These are phyloP conservation scores for Beauveria caledonica DNA, from an alignment of 2,329 filamentous ascomycete species.

Conservation along the genomic window DNA sequence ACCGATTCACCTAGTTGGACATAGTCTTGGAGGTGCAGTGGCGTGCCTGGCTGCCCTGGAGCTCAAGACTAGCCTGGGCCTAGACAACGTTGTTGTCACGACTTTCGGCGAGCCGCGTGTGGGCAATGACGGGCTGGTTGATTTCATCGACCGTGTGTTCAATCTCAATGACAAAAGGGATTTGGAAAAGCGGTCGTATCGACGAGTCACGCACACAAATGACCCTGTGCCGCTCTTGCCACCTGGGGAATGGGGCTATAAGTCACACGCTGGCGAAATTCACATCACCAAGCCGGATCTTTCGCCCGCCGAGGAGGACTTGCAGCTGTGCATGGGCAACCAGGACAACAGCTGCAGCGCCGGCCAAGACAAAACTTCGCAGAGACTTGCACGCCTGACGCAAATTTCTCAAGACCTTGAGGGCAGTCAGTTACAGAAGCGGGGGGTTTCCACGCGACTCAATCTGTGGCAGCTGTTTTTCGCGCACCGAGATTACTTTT, in stretches of 20 bases:
- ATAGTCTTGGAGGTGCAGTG: slow-evolving; percentile 87
- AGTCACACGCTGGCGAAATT: slow-evolving; percentile 77
- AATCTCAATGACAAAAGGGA: slow-evolving; percentile 24
- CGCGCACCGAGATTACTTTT: slow-evolving; percentile 94
- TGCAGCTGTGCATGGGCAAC: slow-evolving; percentile 64
- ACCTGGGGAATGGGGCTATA: slow-evolving; percentile 79
- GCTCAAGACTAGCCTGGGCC: slow-evolving; percentile 62
- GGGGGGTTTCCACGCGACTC: slow-evolving; percentile 51
- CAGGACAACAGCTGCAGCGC: slow-evolving; percentile 65
- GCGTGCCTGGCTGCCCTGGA: slow-evolving; percentile 82
- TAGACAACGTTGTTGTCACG: slow-evolving; percentile 66
- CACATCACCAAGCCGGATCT: slow-evolving; percentile 68
- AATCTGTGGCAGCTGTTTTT: slow-evolving; percentile 91
- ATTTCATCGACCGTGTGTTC: slow-evolving; percentile 48
- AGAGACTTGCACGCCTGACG: slow-evolving; percentile 18
- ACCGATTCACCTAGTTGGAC: slow-evolving; percentile 71
- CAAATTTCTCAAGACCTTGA: slow-evolving; percentile 16
- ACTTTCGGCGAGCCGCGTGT: slow-evolving; percentile 84
- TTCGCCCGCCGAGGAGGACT: slow-evolving; percentile 58
- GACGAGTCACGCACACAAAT: slow-evolving; percentile 74
- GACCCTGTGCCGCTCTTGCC: slow-evolving; percentile 89
- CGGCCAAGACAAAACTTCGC: slow-evolving; percentile 38
- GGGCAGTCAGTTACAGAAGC: slow-evolving; percentile 13
- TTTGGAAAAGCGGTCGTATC: slow-evolving; percentile 42
- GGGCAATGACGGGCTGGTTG: slow-evolving; percentile 48